A percentile compares a stretch with the other conserved stretches of the same genome.
These are phyloP conservation scores for Crotalaria pallida DNA, from an alignment of 306 rosid species.

Conservation along the genomic window DNA sequence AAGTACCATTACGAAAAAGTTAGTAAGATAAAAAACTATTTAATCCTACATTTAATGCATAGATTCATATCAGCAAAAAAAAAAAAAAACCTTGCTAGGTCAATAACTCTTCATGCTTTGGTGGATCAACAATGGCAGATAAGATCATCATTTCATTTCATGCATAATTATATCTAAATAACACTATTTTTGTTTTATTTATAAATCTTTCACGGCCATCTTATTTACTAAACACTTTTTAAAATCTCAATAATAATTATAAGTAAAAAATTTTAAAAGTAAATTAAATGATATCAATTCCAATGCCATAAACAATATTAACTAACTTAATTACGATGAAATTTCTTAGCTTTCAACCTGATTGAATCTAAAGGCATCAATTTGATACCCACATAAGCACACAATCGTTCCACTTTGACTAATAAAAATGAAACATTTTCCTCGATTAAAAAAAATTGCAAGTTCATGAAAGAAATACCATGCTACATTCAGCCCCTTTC, in stretches of 20 bases:
- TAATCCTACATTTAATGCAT: not conserved
- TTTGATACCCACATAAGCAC: not conserved
- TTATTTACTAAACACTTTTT: too few relatives aligned
- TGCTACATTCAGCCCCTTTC: not conserved
- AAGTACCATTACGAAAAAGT: too few relatives aligned
- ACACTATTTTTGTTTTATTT: too few relatives aligned
- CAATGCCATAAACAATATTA: too few relatives aligned
- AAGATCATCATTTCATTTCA: not conserved
- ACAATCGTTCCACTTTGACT: not conserved
- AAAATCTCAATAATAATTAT: too few relatives aligned
- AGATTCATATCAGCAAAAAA: not conserved
- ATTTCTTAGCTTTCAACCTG: not conserved
- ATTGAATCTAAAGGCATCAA: not conserved
- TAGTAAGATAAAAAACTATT: too few relatives aligned
- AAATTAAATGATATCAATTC: too few relatives aligned
- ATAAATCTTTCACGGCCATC: too few relatives aligned
- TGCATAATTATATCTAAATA: too few relatives aligned
- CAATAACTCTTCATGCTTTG: not conserved
- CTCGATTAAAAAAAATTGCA: not conserved
- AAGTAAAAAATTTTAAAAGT: too few relatives aligned
- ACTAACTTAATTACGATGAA: too few relatives aligned
- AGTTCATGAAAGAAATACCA: not conserved
- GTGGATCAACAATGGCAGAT: not conserved
- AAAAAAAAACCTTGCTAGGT: not conserved
- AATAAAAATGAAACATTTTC: not conserved